Base-by-base conservation (phyloP, 768 basidiomycete species). In the Mycena olivaceomarginata region DNA sequence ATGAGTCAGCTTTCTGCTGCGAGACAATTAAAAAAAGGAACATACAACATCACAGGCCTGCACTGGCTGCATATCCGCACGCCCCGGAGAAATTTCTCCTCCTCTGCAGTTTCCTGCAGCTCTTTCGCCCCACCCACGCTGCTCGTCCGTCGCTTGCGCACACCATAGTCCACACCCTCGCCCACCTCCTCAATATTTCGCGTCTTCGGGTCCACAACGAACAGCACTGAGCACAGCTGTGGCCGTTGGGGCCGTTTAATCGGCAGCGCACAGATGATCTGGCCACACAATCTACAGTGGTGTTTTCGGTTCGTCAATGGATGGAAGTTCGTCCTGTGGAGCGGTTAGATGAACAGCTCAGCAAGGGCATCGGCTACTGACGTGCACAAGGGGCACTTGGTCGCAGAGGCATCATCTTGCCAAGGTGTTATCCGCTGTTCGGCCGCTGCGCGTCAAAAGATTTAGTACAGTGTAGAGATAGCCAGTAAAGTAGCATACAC, bases 391-490 rank as follows among this genome's bases (percentile, higher is more conserved):
- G 96, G 94, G 86, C 98, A 99, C 75, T 93, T 93, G 60, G 90
- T 91, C 1, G 93, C 96, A 5, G 88, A 81, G 1, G 91, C 88
- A 82, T 99, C 98, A 53, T 95, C 93, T 83, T 98, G 93, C 98
- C 98, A 99, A 6, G 97, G 97, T 4, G 98, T 97, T 79, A 99
- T 97, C 59, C 91, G 89, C 84, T 98, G 98, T 85, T 99, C 98
- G 4, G 93, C 94, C 69, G 91, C 94, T 95, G 41, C 40, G 1
- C 7, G 31, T 67, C 22, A 9, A 70, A 41, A 31, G 1, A 57
- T 40, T 64, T 3, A 72, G 41, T 43, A 62, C 31, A 31, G 31
- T 31, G 31, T 5, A 18, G 66, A 51, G 18, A 65, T 25, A 60
- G 22, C 31, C 7, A 72, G 53, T 39, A 72, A 57, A 13, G 63